Percentiles rank a stretch among this genome's conserved stretches.
These are phyloP conservation scores for Phalaenopsis hybrid DNA, from an alignment of 116 monocot species.

Conservation along the genomic window DNA sequence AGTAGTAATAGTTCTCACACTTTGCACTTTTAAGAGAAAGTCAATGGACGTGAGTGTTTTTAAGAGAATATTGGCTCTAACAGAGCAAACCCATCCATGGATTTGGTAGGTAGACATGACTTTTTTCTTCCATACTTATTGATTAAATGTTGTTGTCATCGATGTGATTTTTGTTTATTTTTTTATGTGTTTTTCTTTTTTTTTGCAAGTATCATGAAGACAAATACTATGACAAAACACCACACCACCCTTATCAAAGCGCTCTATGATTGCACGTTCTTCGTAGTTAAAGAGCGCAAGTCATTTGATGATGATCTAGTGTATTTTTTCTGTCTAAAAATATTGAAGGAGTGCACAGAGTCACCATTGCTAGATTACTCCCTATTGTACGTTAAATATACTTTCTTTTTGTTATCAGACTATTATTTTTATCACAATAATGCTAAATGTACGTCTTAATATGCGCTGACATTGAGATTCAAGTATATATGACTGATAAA, in stretches of 20 bases:
- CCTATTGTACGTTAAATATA: conserved; percentile 28
- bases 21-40: conserved; percentile 36
- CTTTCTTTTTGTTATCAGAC: neutral
- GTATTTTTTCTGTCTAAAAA: conserved; percentile 13
- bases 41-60: conserved; percentile 28
- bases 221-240: conserved; percentile 23
- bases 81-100: conserved; percentile 58
- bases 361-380: conserved; percentile 32
- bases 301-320: conserved; percentile 42
- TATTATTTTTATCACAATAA: neutral
- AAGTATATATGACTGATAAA: conserved; percentile 42
- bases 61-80: conserved; percentile 32
- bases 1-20: conserved; percentile 22
- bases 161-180: neutral
- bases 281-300: conserved; percentile 25
- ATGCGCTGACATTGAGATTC: conserved; percentile 1
- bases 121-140: neutral
- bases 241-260: conserved; percentile 29
- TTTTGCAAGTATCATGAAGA: conserved; percentile 24
- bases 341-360: conserved; percentile 30
- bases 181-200: neutral
- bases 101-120: conserved; percentile 31
- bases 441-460: neutral
- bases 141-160: neutral
- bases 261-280: conserved; percentile 40